Evolutionary conservation across 2,329 filamentous ascomycete genomes (phyloP).

Genomic region (Niveomyces coronatus): DNA sequence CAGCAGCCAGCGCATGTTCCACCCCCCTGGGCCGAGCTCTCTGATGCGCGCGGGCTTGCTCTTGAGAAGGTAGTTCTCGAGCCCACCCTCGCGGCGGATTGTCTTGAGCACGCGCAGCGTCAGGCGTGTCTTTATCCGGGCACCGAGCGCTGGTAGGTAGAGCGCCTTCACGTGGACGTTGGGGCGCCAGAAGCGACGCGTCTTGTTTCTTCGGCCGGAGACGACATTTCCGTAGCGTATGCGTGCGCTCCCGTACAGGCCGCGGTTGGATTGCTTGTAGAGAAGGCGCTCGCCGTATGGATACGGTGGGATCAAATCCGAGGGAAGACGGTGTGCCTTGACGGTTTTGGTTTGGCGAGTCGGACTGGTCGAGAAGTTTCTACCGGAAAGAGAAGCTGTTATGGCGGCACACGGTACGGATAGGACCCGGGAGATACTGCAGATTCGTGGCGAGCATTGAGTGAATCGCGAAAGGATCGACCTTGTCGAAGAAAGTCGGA

Average conservation of each 20-base stretch:
- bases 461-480: constrained; percentile 5
- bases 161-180: constrained; percentile 63
- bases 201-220: constrained; percentile 60
- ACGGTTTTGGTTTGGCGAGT: constrained; percentile 29
- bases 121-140: constrained; percentile 56
- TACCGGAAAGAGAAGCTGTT: constrained; percentile 6
- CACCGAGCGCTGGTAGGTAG: constrained; percentile 51
- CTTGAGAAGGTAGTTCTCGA: constrained; percentile 86
- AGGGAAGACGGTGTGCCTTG: constrained; percentile 33
- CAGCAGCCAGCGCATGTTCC: constrained; percentile 80
- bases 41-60: constrained; percentile 67
- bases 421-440: constrained; percentile 1
- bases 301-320: constrained; percentile 51
- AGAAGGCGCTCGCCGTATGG: constrained; percentile 59
- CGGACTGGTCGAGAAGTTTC: constrained; percentile 28
- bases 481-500: constrained; percentile 6
- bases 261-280: constrained; percentile 73
- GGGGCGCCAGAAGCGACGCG: constrained; percentile 62
- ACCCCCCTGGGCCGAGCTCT: constrained; percentile 82
- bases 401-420: constrained; percentile 4
- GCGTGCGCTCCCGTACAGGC: constrained; percentile 59
- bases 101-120: constrained; percentile 60
- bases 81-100: constrained; percentile 75
- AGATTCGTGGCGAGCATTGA: constrained; percentile 1
- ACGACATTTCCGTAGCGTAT: constrained; percentile 76